Evolutionary conservation across 768 basidiomycete genomes (phyloP), one percentile per base, ranked within the genome.

Genomic region (Panus rudis): DNA sequence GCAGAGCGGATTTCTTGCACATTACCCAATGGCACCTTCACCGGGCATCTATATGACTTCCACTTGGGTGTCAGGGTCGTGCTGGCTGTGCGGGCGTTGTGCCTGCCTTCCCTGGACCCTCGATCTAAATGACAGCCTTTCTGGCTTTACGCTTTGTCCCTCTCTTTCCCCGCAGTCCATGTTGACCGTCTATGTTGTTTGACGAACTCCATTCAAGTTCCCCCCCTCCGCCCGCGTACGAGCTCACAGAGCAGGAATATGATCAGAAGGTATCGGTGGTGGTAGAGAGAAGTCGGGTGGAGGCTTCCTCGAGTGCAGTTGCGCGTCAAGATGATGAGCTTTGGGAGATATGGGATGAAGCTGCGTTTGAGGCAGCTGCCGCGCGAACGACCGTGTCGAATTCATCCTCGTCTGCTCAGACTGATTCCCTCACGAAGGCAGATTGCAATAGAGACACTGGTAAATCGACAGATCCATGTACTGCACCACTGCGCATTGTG

Each of bases 321-420:
- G n/a, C n/a, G n/a, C n/a, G n/a, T n/a, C n/a, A n/a, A n/a, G 45
- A 48, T 42, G 46, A 45, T 38, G 64, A 64, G 23, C 68, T 66
- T 49, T 76, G 72, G 69, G 70, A 76, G 54, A 59, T 60, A 34
- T 78, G 75, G 67, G 68, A 76, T 46, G 70, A 74, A 34, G 58
- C 60, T 17, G 49, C 43, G 2, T 71, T 67, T 42, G 53, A 62
- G 23, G 56, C 63, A 10, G 64, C 64, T 27, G 58, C 58, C 17
- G 58, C 52, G 25, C 52, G 53, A 11, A 17, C 49, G 22, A 21
- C 39, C 41, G 13, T 37, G 37, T 23, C 45, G 23, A 44, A 49
- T 31, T 13, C 39, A 17, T 21, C 44, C 24, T 39, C 44, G 22
- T 40, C 38, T 25, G 6, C 13, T n/a, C n/a, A n/a, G 10, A 8